Evolutionary conservation across 2,329 filamentous ascomycete species (phyloP).

Genomic region (Arthrobotrys iridis): DNA sequence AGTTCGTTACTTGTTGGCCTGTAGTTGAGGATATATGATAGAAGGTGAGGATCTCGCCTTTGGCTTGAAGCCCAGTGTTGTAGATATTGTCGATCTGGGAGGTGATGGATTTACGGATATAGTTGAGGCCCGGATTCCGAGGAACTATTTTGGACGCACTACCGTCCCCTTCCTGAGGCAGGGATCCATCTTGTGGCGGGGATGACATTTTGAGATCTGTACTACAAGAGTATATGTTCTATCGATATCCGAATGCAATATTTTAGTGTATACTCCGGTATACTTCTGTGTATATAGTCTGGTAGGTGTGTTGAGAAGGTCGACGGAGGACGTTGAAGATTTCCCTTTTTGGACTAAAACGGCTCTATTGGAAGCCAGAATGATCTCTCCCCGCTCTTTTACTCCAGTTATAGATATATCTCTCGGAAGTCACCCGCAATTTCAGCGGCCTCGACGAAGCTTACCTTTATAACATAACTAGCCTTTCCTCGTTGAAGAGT

Average conservation of each 20-base stretch:
- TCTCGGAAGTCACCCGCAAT: not conserved
- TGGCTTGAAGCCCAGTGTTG: too few relatives aligned
- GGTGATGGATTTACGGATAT: not conserved
- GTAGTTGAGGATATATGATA: not conserved
- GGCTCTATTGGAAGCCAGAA: not conserved
- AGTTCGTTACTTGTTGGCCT: not conserved
- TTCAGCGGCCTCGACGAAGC: not conserved
- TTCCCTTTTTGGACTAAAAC: conserved; percentile 20
- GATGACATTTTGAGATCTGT: too few relatives aligned
- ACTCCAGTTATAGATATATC: not conserved
- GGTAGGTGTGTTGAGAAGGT: not conserved
- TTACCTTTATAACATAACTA: not conserved
- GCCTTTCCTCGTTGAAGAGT: not conserved
- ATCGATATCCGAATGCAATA: not conserved
- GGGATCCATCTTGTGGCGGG: too few relatives aligned
- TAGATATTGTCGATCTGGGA: not conserved
- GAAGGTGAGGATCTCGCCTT: not conserved
- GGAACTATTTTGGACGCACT: not conserved
- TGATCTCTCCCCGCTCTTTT: not conserved
- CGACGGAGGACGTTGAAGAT: conserved; percentile 14
- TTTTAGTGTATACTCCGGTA: not conserved
- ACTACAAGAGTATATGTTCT: not conserved
- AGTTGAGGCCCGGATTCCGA: not conserved
- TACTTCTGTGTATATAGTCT: not conserved
- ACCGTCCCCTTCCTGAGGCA: not conserved